phyloP scores from a whole-genome alignment of 805 yeast species.

The Candida quercuum region DNA sequence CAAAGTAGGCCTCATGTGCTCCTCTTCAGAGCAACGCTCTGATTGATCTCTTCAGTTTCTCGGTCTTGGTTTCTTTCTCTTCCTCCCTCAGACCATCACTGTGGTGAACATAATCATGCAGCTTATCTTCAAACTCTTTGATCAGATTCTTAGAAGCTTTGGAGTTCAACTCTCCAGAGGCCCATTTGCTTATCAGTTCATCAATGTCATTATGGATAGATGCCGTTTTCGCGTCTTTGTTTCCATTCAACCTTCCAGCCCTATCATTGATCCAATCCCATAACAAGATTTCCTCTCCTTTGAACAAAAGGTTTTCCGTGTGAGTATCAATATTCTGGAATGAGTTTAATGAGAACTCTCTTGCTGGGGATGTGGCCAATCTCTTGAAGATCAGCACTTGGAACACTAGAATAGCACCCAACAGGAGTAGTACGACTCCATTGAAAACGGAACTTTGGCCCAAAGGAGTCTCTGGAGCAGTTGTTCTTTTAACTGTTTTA shows the following conservation, averaged over 20 bases:
- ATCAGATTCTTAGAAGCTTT: constrained; percentile 12
- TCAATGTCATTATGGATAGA: constrained; percentile 17
- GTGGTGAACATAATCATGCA: constrained; percentile 15
- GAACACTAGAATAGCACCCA: constrained; percentile 8
- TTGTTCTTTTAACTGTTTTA: constrained; percentile 1
- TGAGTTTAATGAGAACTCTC: neutral
- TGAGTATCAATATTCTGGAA: constrained; percentile 2
- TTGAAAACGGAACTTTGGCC: constrained; percentile 8
- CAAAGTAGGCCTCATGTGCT: too few species aligned
- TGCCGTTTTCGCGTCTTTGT: constrained; percentile 3
- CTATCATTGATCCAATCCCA: constrained; percentile 28
- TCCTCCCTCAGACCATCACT: constrained; percentile 2
- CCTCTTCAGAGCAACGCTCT: constrained; percentile 10
- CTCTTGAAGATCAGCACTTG: constrained; percentile 13
- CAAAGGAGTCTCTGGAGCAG: neutral
- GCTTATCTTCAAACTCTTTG: constrained; percentile 10
- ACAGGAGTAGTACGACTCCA: constrained; percentile 5
- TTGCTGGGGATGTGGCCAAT: constrained; percentile 1
- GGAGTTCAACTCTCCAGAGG: constrained; percentile 13
- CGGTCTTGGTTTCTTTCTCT: constrained; percentile 8
- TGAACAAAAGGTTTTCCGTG: constrained; percentile 10
- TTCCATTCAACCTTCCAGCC: constrained; percentile 9
- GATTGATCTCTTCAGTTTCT: constrained; percentile 14
- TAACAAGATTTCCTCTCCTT: constrained; percentile 19
- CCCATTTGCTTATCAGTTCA: constrained; percentile 16